Evolutionary conservation across 352 stramenopile genomes (phyloP).

Genomic region (Pythium brachiatum): DNA sequence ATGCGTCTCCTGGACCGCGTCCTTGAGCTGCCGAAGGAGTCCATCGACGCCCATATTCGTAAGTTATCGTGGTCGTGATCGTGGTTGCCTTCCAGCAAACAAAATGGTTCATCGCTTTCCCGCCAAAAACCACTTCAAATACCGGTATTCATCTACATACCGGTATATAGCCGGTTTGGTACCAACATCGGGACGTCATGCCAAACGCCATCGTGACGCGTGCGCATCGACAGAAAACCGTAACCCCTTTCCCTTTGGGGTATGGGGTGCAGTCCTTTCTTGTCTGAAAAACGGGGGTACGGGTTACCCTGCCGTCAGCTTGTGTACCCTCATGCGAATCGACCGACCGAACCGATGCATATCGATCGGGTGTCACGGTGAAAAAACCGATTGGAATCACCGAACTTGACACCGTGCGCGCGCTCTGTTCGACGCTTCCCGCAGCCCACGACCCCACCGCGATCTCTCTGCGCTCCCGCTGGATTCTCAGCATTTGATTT

Average conservation of each 20-base stretch:
- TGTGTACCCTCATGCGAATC: background rate
- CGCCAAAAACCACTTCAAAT: constrained; percentile 19
- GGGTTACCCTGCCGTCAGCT: constrained; percentile 2
- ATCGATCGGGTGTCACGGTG: constrained; percentile 4
- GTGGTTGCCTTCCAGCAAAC: background rate
- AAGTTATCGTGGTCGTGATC: no score
- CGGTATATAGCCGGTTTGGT: constrained; percentile 9
- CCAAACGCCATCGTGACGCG: constrained; percentile 15
- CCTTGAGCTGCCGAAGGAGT: constrained; percentile 57
- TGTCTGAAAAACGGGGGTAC: background rate
- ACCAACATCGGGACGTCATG: background rate
- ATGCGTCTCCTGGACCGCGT: constrained; percentile 51
- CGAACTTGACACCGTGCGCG: background rate
- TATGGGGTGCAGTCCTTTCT: background rate
- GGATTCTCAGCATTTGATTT: background rate
- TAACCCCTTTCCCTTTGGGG: background rate
- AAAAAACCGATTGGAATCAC: constrained; percentile 16
- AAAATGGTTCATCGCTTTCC: constrained; percentile 16
- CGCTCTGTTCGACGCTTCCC: constrained; percentile 1
- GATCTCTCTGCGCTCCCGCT: background rate
- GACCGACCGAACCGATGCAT: constrained; percentile 1
- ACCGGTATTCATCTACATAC: constrained; percentile 4
- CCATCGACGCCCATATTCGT: constrained; percentile 61
- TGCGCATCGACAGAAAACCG: constrained; percentile 2
- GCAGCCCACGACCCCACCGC: background rate